Base-by-base conservation (phyloP, 495 filamentous ascomycete genomes). In the Penicillium coffeae region DNA sequence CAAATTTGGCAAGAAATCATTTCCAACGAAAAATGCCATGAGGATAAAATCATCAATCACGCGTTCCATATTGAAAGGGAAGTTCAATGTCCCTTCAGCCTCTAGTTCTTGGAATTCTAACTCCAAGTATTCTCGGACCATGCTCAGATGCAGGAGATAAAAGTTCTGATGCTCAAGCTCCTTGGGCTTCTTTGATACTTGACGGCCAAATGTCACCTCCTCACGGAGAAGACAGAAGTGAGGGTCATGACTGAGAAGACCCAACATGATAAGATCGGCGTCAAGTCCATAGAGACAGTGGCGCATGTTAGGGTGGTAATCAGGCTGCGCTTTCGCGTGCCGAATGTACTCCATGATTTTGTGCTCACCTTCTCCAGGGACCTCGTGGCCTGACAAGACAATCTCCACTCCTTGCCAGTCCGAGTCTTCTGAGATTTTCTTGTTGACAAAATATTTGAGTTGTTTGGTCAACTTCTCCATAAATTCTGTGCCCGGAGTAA, bases 291-390 rank as follows among this genome's bases (percentile, higher is more conserved):
- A 99, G 34, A 99, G 74, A 70, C 94, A 99, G 66, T 99, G 94
- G 37, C 94, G 89, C 49, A 93, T 80, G 62, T 99, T 97, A n/a
- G 90, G 82, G 59, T 94, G 82, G 63, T 99, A 99, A 49, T 86
- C 80, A 3, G 88, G 86, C 62, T 99, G 94, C 36, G 91, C 88
- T 75, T 97, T 97, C 25, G 93, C 85, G 61, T 90, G 84, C 48
- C 94, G 86, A 65, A 99, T 99, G 64, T 97, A 97, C 67, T 99
- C 94, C 94, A 97, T 99, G 66, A 99, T 95, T 73, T 99, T 99
- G 73, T 98, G 93, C 69, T 98, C 94, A 45, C 94, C 94, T 69
- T 99, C 94, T 45, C 94, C 94, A 0, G 94, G 94, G n/a, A 96
- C 91, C 73, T 99, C 94, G 65, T 97, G 94, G 21, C 94, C 94